These are phyloP conservation scores for Aeminium ludgeri DNA, from an alignment of 495 filamentous ascomycete genomes.

Conservation along the genomic window DNA sequence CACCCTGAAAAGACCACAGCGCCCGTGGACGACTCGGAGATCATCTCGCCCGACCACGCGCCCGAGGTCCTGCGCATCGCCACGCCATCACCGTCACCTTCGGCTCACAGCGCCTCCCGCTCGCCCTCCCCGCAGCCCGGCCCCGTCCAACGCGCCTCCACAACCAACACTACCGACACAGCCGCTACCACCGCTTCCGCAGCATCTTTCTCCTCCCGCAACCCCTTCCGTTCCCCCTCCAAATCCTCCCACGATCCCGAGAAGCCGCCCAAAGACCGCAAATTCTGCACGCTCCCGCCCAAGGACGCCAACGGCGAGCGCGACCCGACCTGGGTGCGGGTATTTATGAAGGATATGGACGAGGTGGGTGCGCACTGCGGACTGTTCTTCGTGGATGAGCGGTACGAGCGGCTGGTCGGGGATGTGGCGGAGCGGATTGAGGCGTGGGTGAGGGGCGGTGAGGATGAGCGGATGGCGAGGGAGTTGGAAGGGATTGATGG, in stretches of 20 bases:
- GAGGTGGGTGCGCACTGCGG: slow-evolving; percentile 76
- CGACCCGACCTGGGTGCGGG: slow-evolving; percentile 55
- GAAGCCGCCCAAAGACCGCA: slow-evolving; percentile 40
- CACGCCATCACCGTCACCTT: not conserved
- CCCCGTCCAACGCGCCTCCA: no score
- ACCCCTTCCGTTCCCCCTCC: not conserved
- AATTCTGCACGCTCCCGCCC: slow-evolving; percentile 61
- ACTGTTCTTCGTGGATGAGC: slow-evolving; percentile 48
- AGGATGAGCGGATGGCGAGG: not conserved
- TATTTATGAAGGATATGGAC: slow-evolving; percentile 69
- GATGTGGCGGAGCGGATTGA: slow-evolving; percentile 56
- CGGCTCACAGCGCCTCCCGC: no score
- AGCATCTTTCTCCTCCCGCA: not conserved
- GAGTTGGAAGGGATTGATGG: not conserved
- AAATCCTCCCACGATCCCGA: slow-evolving; percentile 18
- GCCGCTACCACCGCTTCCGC: no score
- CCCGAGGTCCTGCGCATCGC: not conserved
- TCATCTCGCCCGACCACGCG: not conserved
- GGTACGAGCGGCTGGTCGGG: slow-evolving; percentile 61
- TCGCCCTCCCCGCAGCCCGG: no score
- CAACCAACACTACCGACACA: no score
- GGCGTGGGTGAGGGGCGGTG: slow-evolving; percentile 47
- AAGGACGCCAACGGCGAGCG: slow-evolving; percentile 27
- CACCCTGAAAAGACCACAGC: not conserved
- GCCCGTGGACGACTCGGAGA: not conserved